These are phyloP conservation scores for Urochloa ruziziensis DNA, from an alignment of 176 grass and related monocot genomes.

Conservation along the genomic window DNA sequence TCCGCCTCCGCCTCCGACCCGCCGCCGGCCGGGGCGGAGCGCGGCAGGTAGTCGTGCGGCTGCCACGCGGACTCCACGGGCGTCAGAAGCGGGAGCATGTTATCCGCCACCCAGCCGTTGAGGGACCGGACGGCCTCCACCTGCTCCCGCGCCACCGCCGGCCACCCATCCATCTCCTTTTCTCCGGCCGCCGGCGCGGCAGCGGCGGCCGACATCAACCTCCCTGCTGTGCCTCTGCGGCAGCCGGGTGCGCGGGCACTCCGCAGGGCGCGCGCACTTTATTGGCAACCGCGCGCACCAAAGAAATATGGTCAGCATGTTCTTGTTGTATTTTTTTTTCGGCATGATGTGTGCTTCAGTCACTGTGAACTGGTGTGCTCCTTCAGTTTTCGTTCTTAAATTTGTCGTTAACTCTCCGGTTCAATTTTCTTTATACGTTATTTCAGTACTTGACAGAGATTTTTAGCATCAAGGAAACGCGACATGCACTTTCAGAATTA, in stretches of 20 bases:
- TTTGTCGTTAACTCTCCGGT: too few species aligned
- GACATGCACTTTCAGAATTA: too few species aligned
- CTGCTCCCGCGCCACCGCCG: constrained; percentile 34
- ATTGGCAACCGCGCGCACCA: too few species aligned
- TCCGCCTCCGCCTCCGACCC: neutral
- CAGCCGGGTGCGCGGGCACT: neutral
- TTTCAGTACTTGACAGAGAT: too few species aligned
- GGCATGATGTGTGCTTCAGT: too few species aligned
- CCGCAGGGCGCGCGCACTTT: neutral
- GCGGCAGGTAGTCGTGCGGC: constrained; percentile 51
- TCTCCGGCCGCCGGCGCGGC: neutral
- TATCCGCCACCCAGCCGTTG: constrained; percentile 42
- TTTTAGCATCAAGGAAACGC: too few species aligned
- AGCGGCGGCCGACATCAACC: too few species aligned
- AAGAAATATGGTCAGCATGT: too few species aligned
- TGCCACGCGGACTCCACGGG: constrained; percentile 51
- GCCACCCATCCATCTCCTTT: neutral
- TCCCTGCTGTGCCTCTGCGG: neutral
- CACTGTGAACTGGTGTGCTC: too few species aligned
- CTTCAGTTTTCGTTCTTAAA: too few species aligned
- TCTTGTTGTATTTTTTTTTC: too few species aligned
- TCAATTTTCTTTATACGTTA: too few species aligned
- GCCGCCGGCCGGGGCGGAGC: neutral
- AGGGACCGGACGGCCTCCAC: constrained; percentile 25
- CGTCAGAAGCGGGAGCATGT: constrained; percentile 46